Conservation (phyloP, 352 stramenopile species). For the Aphanomyces euteiches region DNA sequence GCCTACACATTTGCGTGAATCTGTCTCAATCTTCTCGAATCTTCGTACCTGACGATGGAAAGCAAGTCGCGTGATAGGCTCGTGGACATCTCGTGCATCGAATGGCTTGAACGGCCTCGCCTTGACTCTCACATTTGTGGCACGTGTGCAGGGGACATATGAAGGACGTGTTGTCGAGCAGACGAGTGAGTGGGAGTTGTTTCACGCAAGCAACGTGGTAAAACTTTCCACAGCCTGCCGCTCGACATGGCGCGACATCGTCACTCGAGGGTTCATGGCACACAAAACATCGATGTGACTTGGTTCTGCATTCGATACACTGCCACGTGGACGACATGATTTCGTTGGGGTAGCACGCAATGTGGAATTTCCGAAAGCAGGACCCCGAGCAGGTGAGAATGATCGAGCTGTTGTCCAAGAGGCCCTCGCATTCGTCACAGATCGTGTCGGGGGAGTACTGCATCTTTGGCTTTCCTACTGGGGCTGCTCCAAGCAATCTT, state of each 20-base stretch:
- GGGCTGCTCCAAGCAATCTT: no score
- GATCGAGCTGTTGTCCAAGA: background rate
- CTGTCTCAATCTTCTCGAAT: background rate
- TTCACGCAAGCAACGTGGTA: slow-evolving; percentile 81
- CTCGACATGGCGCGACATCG: slow-evolving; percentile 42
- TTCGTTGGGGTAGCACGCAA: slow-evolving; percentile 40
- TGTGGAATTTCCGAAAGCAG: slow-evolving; percentile 74
- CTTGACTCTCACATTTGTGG: slow-evolving; percentile 32
- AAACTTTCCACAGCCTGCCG: slow-evolving; percentile 79
- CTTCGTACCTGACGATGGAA: slow-evolving; percentile 38
- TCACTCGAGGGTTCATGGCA: slow-evolving; percentile 33
- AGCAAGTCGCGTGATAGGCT: slow-evolving; percentile 74
- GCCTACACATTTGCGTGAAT: background rate
- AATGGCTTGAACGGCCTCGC: slow-evolving; percentile 46
- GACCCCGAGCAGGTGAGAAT: slow-evolving; percentile 54
- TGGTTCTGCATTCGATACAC: slow-evolving; percentile 51
- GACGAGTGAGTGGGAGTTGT: slow-evolving; percentile 67
- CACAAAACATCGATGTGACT: slow-evolving; percentile 76
- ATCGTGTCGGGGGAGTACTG: background rate
- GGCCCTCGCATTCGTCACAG: slow-evolving; percentile 3
- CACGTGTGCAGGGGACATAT: slow-evolving; percentile 85
- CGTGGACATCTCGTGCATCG: slow-evolving; percentile 69
- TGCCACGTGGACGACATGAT: slow-evolving; percentile 38
- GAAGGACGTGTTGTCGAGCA: slow-evolving; percentile 60
- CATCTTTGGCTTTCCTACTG: background rate